A percentile compares a stretch with the other conserved stretches of the same genome.
Conservation (phyloP, 1,284 basidiomycete genomes). For the Volvariella surrecta region DNA sequence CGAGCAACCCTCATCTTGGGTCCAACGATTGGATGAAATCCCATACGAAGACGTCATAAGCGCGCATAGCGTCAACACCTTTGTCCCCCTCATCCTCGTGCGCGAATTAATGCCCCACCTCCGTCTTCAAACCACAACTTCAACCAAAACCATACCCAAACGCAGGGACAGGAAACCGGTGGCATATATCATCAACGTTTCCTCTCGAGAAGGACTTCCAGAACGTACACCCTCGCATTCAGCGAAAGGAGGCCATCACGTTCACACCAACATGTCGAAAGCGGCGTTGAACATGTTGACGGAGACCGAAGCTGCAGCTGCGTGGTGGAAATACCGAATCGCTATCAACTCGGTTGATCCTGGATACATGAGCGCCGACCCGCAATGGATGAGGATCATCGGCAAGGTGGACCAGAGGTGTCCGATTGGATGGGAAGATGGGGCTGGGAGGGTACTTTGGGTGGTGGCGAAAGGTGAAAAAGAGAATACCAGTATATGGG, state of each 20-base stretch:
- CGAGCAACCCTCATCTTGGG: conserved; percentile 15
- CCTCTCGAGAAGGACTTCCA: conserved; percentile 24
- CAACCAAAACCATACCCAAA: neutral
- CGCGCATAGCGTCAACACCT: conserved; percentile 24
- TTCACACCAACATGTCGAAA: conserved; percentile 27
- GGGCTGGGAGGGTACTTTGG: conserved; percentile 18
- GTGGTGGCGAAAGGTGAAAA: conserved; percentile 18
- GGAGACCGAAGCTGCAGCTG: conserved; percentile 20
- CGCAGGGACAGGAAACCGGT: conserved; percentile 8
- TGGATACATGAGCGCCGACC: conserved; percentile 23
- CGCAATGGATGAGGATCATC: conserved; percentile 12
- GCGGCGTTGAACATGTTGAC: conserved; percentile 26
- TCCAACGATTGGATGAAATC: conserved; percentile 18
- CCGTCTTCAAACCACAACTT: conserved; percentile 6
- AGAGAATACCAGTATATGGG: conserved; percentile 15
- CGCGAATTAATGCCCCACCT: conserved; percentile 20
- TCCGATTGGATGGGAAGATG: conserved; percentile 20
- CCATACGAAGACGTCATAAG: conserved; percentile 25
- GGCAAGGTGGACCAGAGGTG: conserved; percentile 5
- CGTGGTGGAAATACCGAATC: conserved; percentile 19
- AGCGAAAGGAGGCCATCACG: conserved; percentile 18
- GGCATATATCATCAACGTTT: conserved; percentile 22
- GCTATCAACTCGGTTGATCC: conserved; percentile 24
- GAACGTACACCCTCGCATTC: conserved; percentile 14
- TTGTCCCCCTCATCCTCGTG: conserved; percentile 25